Conservation (phyloP, 2,329 filamentous ascomycete species). For the Stenocarpella maydis region DNA sequence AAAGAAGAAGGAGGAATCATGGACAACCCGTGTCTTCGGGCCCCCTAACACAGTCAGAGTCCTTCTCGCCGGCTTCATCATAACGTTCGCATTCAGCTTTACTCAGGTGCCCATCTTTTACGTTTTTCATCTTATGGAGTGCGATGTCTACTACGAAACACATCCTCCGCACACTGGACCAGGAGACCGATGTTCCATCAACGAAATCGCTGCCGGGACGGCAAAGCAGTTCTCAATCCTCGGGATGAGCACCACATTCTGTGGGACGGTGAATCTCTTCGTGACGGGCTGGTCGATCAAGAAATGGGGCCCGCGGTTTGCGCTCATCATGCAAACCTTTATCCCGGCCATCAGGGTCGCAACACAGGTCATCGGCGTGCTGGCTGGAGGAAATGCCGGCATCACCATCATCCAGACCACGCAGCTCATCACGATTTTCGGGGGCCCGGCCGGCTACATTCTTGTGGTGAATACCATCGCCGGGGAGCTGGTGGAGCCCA, state of each 20-base stretch:
- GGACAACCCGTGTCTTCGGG: constrained; percentile 33
- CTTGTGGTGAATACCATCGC: constrained; percentile 74
- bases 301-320: constrained; percentile 67
- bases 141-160: constrained; percentile 71
- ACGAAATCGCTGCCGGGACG: constrained; percentile 70
- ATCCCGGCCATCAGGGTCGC: constrained; percentile 70
- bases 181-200: constrained; percentile 65
- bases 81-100: constrained; percentile 33
- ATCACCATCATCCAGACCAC: constrained; percentile 73
- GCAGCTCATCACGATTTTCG: constrained; percentile 73
- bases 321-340: constrained; percentile 69
- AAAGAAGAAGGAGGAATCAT: constrained; percentile 24
- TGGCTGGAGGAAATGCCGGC: constrained; percentile 66
- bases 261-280: constrained; percentile 69
- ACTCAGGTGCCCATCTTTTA: constrained; percentile 56
- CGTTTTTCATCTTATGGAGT: constrained; percentile 76
- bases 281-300: constrained; percentile 74
- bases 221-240: constrained; percentile 71
- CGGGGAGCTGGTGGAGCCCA: constrained; percentile 68
- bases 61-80: constrained; percentile 36
- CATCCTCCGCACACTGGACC: constrained; percentile 59
- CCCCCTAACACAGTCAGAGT: constrained; percentile 34
- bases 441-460: constrained; percentile 74
- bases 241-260: constrained; percentile 72
- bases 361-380: constrained; percentile 71